Evolutionary conservation across 108 stramenopile genomes (phyloP).

Genomic region (Pseudonitzschia delicatissima): DNA sequence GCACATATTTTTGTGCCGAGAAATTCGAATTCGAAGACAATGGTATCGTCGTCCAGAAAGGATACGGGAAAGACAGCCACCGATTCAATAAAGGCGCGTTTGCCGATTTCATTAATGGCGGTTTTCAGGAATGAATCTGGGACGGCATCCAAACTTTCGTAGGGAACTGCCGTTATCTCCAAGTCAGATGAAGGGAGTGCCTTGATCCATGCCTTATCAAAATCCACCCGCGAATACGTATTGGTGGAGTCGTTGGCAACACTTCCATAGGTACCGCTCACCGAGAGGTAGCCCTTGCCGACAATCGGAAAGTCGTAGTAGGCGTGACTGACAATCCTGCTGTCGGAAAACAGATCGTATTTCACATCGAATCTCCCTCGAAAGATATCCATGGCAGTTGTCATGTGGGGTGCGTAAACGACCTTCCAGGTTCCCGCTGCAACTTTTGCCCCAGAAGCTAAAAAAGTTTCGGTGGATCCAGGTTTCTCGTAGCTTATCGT

Average conservation of each 20-base stretch:
- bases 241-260: not conserved
- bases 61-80: constrained; percentile 77
- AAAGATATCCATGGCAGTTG: constrained; percentile 35
- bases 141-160: constrained; percentile 41
- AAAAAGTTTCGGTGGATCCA: constrained; percentile 46
- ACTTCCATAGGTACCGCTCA: constrained; percentile 67
- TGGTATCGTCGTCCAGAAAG: constrained; percentile 64
- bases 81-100: constrained; percentile 50
- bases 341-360: constrained; percentile 50
- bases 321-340: constrained; percentile 55
- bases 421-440: constrained; percentile 67
- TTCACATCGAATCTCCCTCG: constrained; percentile 35
- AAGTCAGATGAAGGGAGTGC: not conserved
- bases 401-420: constrained; percentile 73
- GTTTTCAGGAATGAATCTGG: constrained; percentile 51
- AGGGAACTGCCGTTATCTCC: constrained; percentile 24
- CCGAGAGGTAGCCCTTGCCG: constrained; percentile 47
- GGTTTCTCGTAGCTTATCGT: constrained; percentile 30
- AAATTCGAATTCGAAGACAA: constrained; percentile 79
- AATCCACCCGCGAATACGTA: constrained; percentile 67
- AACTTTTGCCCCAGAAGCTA: not conserved
- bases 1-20: constrained; percentile 78
- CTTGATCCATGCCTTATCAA: constrained; percentile 70
- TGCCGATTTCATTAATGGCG: constrained; percentile 46
- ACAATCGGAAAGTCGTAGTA: constrained; percentile 51